Base-by-base conservation (phyloP, 495 filamentous ascomycete species). In the Hamigera avellanea region DNA sequence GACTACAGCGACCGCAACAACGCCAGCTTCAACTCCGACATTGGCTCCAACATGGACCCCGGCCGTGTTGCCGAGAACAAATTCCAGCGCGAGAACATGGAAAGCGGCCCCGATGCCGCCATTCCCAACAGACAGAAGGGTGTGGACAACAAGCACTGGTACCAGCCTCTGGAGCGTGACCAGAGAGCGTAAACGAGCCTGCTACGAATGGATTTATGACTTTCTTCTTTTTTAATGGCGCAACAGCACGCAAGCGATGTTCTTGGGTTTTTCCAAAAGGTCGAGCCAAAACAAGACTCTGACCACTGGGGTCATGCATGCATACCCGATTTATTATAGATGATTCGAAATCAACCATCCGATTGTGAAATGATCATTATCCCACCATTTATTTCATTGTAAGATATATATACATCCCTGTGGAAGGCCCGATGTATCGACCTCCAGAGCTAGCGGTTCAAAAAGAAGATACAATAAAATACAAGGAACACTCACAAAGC, bases 31-130 rank as follows among this genome's bases (percentile, higher is more conserved):
- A 71, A 49, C 32, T 49, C 60, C 14, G 73, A 79, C 2, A 73
- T 82, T 48, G 78, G 78, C 3, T 56, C 55, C 6, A 48, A 71
- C 39, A 62, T 79, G 40, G 79, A 82, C 57, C 78, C 79, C 14
- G 73, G 73, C n/a, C 54, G 76, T 16, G 39, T 54, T 13, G 75
- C 74, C 10, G 63, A 68, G 56, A 38, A 55, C 16, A 60, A 67
- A 35, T 67, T 75, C 42, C 49, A 70, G 58, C 56, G 48, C 40
- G 32, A 13, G 49, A 52, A 36, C 59, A 57, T 26, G 47, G 28
- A 66, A 45, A 62, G 60, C 44, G 62, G 57, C 6, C 45, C 45
- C 7, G 56, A 54, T 36, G 59, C 56, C 13, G 52, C 48, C 8
- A 56, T 50, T 19, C 46, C 48, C 12, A 51, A 59, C n/a, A 54